Base-by-base conservation (phyloP, 1,139 yeast genomes). In the Protomyces gravidus region DNA sequence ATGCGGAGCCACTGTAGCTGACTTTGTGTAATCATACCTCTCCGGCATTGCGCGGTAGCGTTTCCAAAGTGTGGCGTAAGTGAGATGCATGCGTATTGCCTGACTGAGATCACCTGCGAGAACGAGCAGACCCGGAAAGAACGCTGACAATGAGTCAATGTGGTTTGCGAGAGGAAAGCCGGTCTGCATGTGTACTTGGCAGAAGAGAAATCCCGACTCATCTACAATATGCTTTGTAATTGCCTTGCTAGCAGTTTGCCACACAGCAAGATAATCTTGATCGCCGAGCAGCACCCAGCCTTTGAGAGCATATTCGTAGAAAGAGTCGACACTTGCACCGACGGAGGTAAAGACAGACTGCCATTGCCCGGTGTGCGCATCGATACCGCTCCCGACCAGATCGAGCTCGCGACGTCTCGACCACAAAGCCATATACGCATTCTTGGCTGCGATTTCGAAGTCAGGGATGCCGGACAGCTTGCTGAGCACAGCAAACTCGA, bases 241-340 rank as follows among this genome's bases (percentile, higher is more conserved):
- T 0, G 95, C 81, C 50, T 73, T 74, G 66, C 85, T 85, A 45
- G 72, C 64, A 0, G 86, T 76, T 33, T 77, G 71, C 80, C 90
- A 90, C 0, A 88, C 82, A 0, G 75, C 68, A 72, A 79, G 76
- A 69, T 86, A 76, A 36, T 77, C 74, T 15, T 76, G 75, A 68
- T 89, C 95, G 66, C 86, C 76, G 64, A 89, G 89, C 7, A 90
- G 68, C 11, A 89, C 80, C 2, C 90, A 76, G 26, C 84, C 82
- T 68, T 90, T 90, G 40, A 88, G 76, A 0, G 96, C 87, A 70
- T 90, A 88, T 68, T 90, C 97, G 69, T 86, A 90, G 67, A 87
- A 88, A 0, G 96, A 89, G 72, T 90, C 97, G n/a, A 88, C 81
- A 1, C 95, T 86, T 0, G 97, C 97, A 0, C 97, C 97, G 7